Evolutionary conservation across 1,139 yeast species (phyloP).

Genomic region (Meyerozyma smithsonii): DNA sequence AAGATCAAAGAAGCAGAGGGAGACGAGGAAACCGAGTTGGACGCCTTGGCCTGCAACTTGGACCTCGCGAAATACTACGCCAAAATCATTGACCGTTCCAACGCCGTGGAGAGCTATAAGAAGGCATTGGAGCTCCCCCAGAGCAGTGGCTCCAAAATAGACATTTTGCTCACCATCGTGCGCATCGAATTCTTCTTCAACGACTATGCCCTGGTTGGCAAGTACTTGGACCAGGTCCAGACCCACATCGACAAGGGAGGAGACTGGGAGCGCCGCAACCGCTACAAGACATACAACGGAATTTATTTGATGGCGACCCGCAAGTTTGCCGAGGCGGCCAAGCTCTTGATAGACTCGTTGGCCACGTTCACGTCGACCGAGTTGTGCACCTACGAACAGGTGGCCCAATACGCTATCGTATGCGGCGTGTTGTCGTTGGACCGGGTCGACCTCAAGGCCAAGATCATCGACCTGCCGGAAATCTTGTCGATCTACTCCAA

Average conservation of each 20-base stretch:
- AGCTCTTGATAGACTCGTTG: slow-evolving; percentile 79
- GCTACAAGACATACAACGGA: slow-evolving; percentile 89
- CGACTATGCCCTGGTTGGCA: slow-evolving; percentile 66
- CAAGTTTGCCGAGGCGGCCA: slow-evolving; percentile 79
- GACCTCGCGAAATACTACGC: slow-evolving; percentile 88
- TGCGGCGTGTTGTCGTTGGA: slow-evolving; percentile 80
- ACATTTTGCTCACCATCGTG: slow-evolving; percentile 71
- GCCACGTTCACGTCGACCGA: slow-evolving; percentile 97
- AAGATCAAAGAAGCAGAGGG: slow-evolving; percentile 71
- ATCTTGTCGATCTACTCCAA: slow-evolving; percentile 75
- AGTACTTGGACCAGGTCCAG: slow-evolving; percentile 71
- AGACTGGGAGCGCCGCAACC: slow-evolving; percentile 97
- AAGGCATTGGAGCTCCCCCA: slow-evolving; percentile 79
- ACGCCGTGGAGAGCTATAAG: slow-evolving; percentile 68
- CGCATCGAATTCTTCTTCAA: slow-evolving; percentile 85
- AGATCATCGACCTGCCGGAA: slow-evolving; percentile 92
- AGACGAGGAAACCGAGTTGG: slow-evolving; percentile 88
- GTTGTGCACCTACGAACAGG: slow-evolving; percentile 80
- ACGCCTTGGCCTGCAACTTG: slow-evolving; percentile 69
- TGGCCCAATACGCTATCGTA: slow-evolving; percentile 83
- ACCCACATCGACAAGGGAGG: slow-evolving; percentile 90
- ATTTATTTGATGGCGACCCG: slow-evolving; percentile 80
- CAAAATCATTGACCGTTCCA: slow-evolving; percentile 69
- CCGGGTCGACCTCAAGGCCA: slow-evolving; percentile 78
- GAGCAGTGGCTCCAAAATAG: slow-evolving; percentile 87